Percentiles rank a stretch among this genome's conserved stretches.
phyloP scores from a whole-genome alignment of 257 asterid species.

The Solanum acaule region DNA sequence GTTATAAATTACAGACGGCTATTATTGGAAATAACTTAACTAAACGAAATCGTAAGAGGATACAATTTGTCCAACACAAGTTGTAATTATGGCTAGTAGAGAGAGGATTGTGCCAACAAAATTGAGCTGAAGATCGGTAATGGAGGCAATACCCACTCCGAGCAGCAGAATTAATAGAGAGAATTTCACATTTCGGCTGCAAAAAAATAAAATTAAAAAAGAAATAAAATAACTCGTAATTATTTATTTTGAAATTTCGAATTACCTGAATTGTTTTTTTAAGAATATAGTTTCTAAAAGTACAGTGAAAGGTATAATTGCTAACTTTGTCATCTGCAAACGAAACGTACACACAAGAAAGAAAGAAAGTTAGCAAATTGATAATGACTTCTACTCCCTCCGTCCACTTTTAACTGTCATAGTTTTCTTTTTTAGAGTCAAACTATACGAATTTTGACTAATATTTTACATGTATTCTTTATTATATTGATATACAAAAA shows the following conservation, averaged over 20 bases:
- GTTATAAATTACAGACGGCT: background rate
- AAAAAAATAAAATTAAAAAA: background rate
- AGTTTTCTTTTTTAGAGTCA: too few relatives aligned
- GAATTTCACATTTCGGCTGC: slow-evolving; percentile 62
- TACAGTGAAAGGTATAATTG: slow-evolving; percentile 87
- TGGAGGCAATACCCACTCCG: slow-evolving; percentile 86
- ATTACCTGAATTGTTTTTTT: slow-evolving; percentile 71
- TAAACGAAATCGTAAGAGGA: background rate
- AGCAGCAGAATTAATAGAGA: slow-evolving; percentile 54
- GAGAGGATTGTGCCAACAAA: slow-evolving; percentile 71
- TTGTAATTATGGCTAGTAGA: slow-evolving; percentile 68
- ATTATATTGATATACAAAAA: too few relatives aligned
- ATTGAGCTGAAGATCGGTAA: slow-evolving; percentile 89
- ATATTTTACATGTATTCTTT: too few relatives aligned
- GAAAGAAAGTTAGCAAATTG: background rate
- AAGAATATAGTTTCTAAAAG: slow-evolving; percentile 66
- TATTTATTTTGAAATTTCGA: background rate
- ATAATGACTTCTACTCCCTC: background rate
- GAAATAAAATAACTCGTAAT: background rate
- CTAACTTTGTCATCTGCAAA: slow-evolving; percentile 85
- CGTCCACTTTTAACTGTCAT: too few relatives aligned
- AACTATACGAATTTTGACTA: too few relatives aligned
- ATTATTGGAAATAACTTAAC: background rate
- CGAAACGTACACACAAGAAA: background rate
- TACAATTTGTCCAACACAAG: slow-evolving; percentile 92